Conservation (phyloP, 148 eudicot genomes). For the Rhododendron griersonianum region DNA sequence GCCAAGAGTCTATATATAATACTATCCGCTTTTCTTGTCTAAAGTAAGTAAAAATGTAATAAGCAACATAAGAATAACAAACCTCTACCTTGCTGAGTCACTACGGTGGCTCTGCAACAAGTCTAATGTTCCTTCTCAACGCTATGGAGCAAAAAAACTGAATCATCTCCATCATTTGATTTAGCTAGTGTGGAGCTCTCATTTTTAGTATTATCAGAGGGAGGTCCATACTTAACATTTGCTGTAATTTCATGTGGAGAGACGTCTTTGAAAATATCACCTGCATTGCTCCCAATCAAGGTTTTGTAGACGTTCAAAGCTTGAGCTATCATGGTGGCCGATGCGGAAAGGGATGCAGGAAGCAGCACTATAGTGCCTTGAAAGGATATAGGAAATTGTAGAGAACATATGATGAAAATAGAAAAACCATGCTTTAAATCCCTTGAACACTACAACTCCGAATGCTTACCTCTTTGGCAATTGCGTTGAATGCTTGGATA, state of each 20-base stretch:
- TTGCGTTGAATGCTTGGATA: too few relatives aligned
- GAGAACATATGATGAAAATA: too few relatives aligned
- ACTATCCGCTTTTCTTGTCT: not conserved
- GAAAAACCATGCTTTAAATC: too few relatives aligned
- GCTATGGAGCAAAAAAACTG: conserved; percentile 46
- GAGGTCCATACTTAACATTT: conserved; percentile 6
- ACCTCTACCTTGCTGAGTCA: not conserved
- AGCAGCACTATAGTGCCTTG: conserved; percentile 69
- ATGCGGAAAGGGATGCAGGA: conserved; percentile 43
- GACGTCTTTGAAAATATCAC: conserved; percentile 9
- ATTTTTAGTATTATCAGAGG: not conserved
- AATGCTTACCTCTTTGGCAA: too few relatives aligned
- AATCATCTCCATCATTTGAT: conserved; percentile 13
- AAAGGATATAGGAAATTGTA: not conserved
- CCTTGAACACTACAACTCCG: too few relatives aligned
- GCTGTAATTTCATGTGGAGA: conserved; percentile 11
- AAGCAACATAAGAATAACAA: not conserved
- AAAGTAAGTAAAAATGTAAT: not conserved
- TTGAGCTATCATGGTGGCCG: conserved; percentile 53
- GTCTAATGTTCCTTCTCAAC: conserved; percentile 20
- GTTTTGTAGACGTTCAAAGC: conserved; percentile 58
- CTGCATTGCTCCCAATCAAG: conserved; percentile 22
- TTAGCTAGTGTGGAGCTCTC: not conserved
- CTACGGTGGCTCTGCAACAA: not conserved
- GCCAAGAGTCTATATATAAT: not conserved